A percentile compares a stretch with the other conserved stretches of the same genome.
phyloP scores from a whole-genome alignment of 164 flowering plant species.

The Vitis riparia region DNA sequence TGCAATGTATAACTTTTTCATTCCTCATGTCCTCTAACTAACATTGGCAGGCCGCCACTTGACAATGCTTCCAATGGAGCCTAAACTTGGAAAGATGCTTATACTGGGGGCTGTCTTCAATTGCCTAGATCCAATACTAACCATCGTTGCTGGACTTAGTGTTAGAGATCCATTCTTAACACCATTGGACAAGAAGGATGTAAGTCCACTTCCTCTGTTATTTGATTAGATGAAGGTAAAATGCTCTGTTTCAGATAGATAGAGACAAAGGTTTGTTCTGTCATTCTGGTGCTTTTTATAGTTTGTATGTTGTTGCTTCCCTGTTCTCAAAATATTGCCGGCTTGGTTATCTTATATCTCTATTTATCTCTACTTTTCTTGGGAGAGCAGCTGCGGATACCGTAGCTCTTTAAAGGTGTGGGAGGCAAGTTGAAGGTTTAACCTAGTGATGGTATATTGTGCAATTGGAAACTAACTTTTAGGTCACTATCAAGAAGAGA shows the following conservation, averaged over 20 bases:
- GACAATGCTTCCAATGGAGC: slow-evolving; percentile 93
- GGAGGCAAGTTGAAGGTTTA: too few relatives aligned
- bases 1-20: background rate
- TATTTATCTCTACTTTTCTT: background rate
- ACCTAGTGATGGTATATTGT: too few relatives aligned
- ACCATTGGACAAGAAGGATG: slow-evolving; percentile 94
- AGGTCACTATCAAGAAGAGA: too few relatives aligned
- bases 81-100: slow-evolving; percentile 98
- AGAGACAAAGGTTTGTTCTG: background rate
- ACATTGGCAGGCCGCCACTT: slow-evolving; percentile 70
- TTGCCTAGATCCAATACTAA: slow-evolving; percentile 85
- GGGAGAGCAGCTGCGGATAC: too few relatives aligned
- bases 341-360: background rate
- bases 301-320: background rate
- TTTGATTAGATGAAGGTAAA: background rate
- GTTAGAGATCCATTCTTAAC: slow-evolving; percentile 90
- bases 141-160: slow-evolving; percentile 91
- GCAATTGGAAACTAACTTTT: too few relatives aligned
- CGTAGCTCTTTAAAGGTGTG: too few relatives aligned
- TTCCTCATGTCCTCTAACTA: too few relatives aligned
- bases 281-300: background rate
- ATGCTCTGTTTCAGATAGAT: background rate
- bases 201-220: slow-evolving; percentile 37
- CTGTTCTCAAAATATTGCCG: background rate
- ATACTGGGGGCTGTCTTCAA: slow-evolving; percentile 81